These are phyloP conservation scores for Theobroma cacao DNA, from an alignment of 345 rosid genomes.

Conservation along the genomic window DNA sequence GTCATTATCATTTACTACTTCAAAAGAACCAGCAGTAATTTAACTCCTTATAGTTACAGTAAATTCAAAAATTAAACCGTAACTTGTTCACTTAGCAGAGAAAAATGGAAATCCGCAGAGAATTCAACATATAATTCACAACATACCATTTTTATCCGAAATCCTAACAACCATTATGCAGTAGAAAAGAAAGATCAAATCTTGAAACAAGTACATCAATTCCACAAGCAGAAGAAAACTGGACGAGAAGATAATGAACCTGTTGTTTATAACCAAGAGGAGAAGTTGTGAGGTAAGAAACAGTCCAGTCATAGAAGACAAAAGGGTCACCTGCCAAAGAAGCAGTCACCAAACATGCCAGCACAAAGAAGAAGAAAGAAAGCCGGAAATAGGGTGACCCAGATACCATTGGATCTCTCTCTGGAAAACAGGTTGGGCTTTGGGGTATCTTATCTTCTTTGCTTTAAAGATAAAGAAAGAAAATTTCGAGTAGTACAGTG, in stretches of 20 bases:
- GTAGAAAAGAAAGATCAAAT: not conserved
- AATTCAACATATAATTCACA: not conserved
- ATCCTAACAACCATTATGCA: not conserved
- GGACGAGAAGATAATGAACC: constrained; percentile 29
- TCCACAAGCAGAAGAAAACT: not conserved
- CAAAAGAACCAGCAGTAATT: not conserved
- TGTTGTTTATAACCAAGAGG: constrained; percentile 75
- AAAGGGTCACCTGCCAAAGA: constrained; percentile 70
- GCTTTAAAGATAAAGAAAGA: not conserved
- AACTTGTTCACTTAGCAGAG: not conserved
- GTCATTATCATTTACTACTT: not conserved
- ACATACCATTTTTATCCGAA: not conserved
- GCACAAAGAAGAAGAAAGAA: constrained; percentile 21
- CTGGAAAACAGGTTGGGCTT: not conserved
- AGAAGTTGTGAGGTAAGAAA: constrained; percentile 64
- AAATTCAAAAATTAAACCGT: not conserved
- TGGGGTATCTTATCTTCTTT: constrained; percentile 18
- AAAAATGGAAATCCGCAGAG: not conserved
- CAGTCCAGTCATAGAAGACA: constrained; percentile 83
- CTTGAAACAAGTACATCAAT: not conserved
- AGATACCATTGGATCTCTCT: constrained; percentile 42
- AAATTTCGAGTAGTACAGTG: not conserved
- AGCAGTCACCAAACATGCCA: constrained; percentile 23
- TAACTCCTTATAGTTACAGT: not conserved
- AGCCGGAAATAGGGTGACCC: constrained; percentile 10